Evolutionary conservation across 345 rosid species (phyloP).

Genomic region (Toxicodendron radicans): DNA sequence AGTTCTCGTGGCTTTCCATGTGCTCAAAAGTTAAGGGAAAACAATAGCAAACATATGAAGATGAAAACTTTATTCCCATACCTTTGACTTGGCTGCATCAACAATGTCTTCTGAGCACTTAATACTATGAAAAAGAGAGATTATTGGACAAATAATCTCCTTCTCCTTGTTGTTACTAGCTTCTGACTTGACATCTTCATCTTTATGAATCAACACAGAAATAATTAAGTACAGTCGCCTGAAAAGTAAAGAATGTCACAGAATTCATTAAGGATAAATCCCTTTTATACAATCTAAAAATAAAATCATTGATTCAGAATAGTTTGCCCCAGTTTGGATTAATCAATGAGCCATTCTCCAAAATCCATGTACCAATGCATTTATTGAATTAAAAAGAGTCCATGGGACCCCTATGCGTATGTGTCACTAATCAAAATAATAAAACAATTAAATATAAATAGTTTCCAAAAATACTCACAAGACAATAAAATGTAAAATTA

Average conservation of each 20-base stretch:
- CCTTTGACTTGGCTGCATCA: constrained; percentile 81
- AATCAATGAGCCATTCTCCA: too few species aligned
- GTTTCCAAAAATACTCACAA: constrained; percentile 12
- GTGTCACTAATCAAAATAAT: too few species aligned
- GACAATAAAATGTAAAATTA: constrained; percentile 7
- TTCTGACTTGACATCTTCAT: constrained; percentile 79
- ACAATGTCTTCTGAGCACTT: constrained; percentile 72
- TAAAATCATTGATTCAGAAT: too few species aligned
- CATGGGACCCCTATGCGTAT: too few species aligned
- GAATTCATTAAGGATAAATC: background rate
- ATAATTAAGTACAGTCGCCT: constrained; percentile 70
- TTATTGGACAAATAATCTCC: constrained; percentile 51
- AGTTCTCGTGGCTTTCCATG: background rate
- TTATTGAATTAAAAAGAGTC: too few species aligned
- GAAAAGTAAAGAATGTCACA: constrained; percentile 28
- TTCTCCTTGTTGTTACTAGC: constrained; percentile 53
- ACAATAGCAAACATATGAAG: constrained; percentile 4
- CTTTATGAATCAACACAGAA: constrained; percentile 73
- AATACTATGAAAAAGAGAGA: constrained; percentile 56
- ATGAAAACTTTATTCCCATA: constrained; percentile 27
- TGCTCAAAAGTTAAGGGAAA: constrained; percentile 1
- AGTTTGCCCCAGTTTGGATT: too few species aligned
- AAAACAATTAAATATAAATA: background rate
- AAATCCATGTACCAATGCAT: too few species aligned
- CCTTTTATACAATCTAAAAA: too few species aligned